These are phyloP conservation scores for Trametes meyenii DNA, from an alignment of 768 basidiomycete genomes.

Conservation along the genomic window DNA sequence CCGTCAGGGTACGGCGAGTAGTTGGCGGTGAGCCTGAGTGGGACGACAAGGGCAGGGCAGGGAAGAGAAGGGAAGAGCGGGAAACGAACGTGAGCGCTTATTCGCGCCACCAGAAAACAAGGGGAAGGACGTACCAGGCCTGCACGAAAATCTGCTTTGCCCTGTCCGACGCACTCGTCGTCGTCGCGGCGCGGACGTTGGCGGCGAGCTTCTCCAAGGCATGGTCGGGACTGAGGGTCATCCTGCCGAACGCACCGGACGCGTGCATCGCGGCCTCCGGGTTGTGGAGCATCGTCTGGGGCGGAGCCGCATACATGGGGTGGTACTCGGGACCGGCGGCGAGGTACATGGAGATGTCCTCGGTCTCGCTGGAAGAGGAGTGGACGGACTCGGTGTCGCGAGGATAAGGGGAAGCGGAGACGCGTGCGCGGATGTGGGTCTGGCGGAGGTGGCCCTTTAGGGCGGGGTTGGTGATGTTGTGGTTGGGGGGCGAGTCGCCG, in stretches of 20 bases:
- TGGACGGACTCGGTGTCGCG: slow-evolving; percentile 86
- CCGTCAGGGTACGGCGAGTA: slow-evolving; percentile 92
- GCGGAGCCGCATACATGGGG: slow-evolving; percentile 57
- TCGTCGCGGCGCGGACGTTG: slow-evolving; percentile 86
- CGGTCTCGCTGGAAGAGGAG: slow-evolving; percentile 87
- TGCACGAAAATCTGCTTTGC: slow-evolving; percentile 94
- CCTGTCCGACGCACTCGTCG: slow-evolving; percentile 87
- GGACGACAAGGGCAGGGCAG: slow-evolving; percentile 16
- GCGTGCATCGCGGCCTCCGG: slow-evolving; percentile 54
- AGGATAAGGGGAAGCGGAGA: slow-evolving; percentile 82
- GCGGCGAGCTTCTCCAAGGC: slow-evolving; percentile 84
- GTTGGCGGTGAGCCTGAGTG: slow-evolving; percentile 77
- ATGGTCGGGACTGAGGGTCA: slow-evolving; percentile 77
- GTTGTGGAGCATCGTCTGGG: slow-evolving; percentile 35
- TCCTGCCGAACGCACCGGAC: slow-evolving; percentile 73
- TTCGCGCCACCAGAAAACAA: slow-evolving; percentile 9
- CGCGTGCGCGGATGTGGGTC: slow-evolving; percentile 77
- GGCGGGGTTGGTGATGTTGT: slow-evolving; percentile 72
- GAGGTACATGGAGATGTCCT: slow-evolving; percentile 82
- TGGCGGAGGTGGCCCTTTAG: slow-evolving; percentile 78
- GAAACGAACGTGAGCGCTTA: slow-evolving; percentile 19
- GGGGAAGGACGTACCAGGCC: slow-evolving; percentile 66
- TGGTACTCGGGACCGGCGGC: slow-evolving; percentile 60
- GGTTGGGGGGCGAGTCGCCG: slow-evolving; percentile 72
- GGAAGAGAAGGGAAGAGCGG: slow-evolving; percentile 12